Evolutionary conservation across 805 yeast species (phyloP).

Genomic region (Schizosaccharomyces octosporus): DNA sequence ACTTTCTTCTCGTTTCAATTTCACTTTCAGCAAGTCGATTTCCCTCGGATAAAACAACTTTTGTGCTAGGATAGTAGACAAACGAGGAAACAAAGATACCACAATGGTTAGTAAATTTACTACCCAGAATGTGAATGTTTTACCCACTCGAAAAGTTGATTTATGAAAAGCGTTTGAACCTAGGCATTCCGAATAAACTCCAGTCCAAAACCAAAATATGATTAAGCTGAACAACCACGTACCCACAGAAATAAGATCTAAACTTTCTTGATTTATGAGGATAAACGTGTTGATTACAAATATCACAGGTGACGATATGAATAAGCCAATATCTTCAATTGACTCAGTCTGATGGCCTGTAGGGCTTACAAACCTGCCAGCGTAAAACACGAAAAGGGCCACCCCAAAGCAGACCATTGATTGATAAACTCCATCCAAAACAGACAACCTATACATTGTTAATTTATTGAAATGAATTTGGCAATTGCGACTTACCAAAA

Average conservation of each 20-base stretch:
- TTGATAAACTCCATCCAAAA: constrained; percentile 49
- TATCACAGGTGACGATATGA: constrained; percentile 35
- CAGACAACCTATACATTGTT: constrained; percentile 18
- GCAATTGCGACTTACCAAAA: constrained; percentile 17
- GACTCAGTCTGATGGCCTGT: constrained; percentile 36
- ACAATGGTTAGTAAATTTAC: constrained; percentile 32
- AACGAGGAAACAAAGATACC: constrained; percentile 35
- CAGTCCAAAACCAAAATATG: constrained; percentile 49
- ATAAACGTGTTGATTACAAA: constrained; percentile 43
- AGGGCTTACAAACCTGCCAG: constrained; percentile 19
- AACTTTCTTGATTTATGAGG: constrained; percentile 39
- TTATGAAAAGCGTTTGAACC: constrained; percentile 35
- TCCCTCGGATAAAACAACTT: constrained; percentile 37
- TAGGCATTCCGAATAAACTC: constrained; percentile 37
- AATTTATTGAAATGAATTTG: background rate
- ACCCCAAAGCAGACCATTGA: constrained; percentile 47
- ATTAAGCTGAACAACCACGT: constrained; percentile 30
- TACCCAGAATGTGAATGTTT: constrained; percentile 42
- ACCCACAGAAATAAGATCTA: constrained; percentile 48
- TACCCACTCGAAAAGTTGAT: constrained; percentile 38
- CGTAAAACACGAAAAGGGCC: constrained; percentile 31
- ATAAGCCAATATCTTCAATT: constrained; percentile 47
- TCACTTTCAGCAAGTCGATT: constrained; percentile 21
- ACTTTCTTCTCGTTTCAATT: background rate
- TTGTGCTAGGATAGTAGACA: constrained; percentile 24